These are phyloP conservation scores for Wickerhamomyces subpelliculosus DNA, from an alignment of 805 yeast species.

Conservation along the genomic window DNA sequence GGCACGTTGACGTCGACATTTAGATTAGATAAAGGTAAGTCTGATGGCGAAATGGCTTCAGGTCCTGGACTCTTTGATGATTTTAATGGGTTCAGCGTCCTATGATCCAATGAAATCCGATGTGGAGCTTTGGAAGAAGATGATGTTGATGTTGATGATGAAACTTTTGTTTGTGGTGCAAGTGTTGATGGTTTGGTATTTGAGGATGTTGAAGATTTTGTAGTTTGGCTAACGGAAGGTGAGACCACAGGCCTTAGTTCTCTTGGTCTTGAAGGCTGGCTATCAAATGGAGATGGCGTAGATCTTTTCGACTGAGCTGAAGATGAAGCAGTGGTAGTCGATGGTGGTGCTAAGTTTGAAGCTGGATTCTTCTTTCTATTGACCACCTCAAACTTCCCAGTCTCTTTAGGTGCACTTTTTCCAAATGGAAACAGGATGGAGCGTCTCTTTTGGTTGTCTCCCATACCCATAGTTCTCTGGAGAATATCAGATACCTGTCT, in stretches of 20 bases:
- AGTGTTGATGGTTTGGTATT: not conserved
- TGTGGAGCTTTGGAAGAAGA: not conserved
- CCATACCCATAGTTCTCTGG: conserved; percentile 4
- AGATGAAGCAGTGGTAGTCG: not conserved
- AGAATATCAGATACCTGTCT: too few species aligned
- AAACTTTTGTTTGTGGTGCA: too few species aligned
- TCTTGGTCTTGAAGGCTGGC: not conserved
- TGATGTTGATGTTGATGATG: not conserved
- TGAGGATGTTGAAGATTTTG: too few species aligned
- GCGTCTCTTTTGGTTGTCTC: conserved; percentile 14
- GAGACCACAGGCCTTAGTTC: too few species aligned
- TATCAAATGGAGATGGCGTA: not conserved
- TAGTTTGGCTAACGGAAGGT: too few species aligned
- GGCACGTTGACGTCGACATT: conserved; percentile 13
- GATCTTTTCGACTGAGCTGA: not conserved
- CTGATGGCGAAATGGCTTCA: conserved; percentile 2
- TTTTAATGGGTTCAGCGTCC: too few species aligned
- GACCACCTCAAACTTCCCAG: conserved; percentile 20
- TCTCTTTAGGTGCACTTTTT: conserved; percentile 8
- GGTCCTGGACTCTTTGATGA: not conserved
- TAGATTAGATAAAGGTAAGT: conserved; percentile 9
- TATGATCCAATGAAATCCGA: too few species aligned
- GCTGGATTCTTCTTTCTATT: conserved; percentile 20
- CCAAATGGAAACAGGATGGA: conserved; percentile 19
- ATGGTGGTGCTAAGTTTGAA: not conserved